Evolutionary conservation across 495 filamentous ascomycete species (phyloP), one percentile per base, ranked within the genome.

Genomic region (Podospora appendiculata): DNA sequence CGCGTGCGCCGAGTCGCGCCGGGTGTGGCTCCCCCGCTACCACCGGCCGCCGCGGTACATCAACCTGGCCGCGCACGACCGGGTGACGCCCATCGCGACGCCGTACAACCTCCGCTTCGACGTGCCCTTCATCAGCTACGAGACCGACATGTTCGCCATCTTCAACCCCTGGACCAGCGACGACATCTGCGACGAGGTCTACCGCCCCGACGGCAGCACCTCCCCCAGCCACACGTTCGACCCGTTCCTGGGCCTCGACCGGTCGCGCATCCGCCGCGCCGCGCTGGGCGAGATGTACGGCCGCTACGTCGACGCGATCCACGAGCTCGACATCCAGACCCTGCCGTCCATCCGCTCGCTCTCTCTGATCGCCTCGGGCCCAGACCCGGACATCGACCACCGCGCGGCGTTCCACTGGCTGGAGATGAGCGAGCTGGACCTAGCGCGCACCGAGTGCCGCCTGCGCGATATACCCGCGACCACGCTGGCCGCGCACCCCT

Each of bases 121-220:
- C n/a, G 19, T 50, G 4, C 48, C 48, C 3, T 50, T 50, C 19
- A 25, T 50, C 16, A 39, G 25, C 38, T 50, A 50, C 38, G 48
- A 42, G 6, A 14, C 17, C 4, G 48, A 42, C 14, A 33, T 50
- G 8, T 42, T 50, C 14, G 14, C 17, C 18, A 6, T 42, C 12
- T 42, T 25, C 12, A 2, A 39, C 16, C 38, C 17, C 16, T 34
- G n/a, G 48, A 7, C 14, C 47, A 13, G 9, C 16, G 17, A n/a
- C 18, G 19, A 46, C 19, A 14, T 46, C 32, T 11, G 6, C 9
- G 14, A 13, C 4, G 35, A 49, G 8, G 6, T 8, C 32, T 34
- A 10, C 8, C 11, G 18, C 6, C n/a, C 16, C 8, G 5, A 25
- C 25, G 25, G 25, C 25, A 5, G 25, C n/a, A n/a, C n/a, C 25